These are phyloP conservation scores for Leccinum pachyderme DNA, from an alignment of 1,284 basidiomycete species.

Conservation along the genomic window DNA sequence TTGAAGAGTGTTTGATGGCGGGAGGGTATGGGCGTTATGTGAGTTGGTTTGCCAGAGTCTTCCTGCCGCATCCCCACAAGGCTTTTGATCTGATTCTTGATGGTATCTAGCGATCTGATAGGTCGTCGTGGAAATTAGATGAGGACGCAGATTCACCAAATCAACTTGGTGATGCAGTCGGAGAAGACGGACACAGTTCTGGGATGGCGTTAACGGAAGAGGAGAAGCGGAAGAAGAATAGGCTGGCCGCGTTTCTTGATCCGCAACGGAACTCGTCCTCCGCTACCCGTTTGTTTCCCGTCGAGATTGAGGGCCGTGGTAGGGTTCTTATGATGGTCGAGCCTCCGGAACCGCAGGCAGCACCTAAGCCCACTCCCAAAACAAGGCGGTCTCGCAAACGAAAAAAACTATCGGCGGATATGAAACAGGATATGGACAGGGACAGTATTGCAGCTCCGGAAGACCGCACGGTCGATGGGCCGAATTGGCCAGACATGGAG, in stretches of 20 bases:
- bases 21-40: conserved; percentile 74
- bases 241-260: conserved; percentile 59
- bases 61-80: not conserved
- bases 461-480: conserved; percentile 35
- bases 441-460: conserved; percentile 9
- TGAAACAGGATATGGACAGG: conserved; percentile 16
- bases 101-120: conserved; percentile 24
- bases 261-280: conserved; percentile 20
- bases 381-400: conserved; percentile 35
- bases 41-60: conserved; percentile 24
- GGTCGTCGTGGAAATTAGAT: conserved; percentile 18
- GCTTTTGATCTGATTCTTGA: conserved; percentile 12
- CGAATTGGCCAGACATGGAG: conserved; percentile 73
- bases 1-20: conserved; percentile 76
- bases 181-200: conserved; percentile 35
- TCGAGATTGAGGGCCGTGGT: conserved; percentile 64
- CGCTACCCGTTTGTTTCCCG: conserved; percentile 44
- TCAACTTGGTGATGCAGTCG: conserved; percentile 34
- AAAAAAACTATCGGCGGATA: conserved; percentile 29
- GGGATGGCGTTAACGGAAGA: conserved; percentile 48
- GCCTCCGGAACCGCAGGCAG: conserved; percentile 31
- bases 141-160: conserved; percentile 23
- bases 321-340: conserved; percentile 58
- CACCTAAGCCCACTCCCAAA: conserved; percentile 32
- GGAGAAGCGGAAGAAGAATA: conserved; percentile 59